Base-by-base conservation (phyloP, 768 basidiomycete genomes). In the Udeniomyces megalosporus region DNA sequence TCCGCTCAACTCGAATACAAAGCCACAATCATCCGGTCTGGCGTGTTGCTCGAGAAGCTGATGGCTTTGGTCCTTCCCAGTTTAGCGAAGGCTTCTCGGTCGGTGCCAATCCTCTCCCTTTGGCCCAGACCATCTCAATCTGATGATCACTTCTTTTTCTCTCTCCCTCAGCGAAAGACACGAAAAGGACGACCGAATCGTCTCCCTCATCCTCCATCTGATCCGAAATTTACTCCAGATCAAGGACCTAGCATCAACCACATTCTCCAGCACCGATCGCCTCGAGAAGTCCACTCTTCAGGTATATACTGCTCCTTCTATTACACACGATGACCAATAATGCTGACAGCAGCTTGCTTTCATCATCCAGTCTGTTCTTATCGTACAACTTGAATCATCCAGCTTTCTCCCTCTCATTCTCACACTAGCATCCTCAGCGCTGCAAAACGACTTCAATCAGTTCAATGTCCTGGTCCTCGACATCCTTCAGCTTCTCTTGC, bases 171-270 rank as follows among this genome's bases (percentile, higher is more conserved):
- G 75, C 24, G 84, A 92, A 67, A 78, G 91, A 7, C 78, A 77
- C 44, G 82, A 86, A 60, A 80, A 84, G 48, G 95, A 97, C 71
- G 78, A 82, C 31, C 87, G 93, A 71, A 78, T 96, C 66, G 82
- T 96, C 70, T 87, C 84, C 58, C 80, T 99, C 59, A 78, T 93
- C 14, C 77, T 99, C 14, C 85, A 95, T 71, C 80, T 93, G 66
- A 78, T 95, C 57, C 83, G 95, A 61, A 99, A 99, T 71, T 81
- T 97, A n/a, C 81, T 85, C 0, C 89, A 92, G 71, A 91, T 97
- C 77, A 84, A 84, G 68, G 93, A 97, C 75, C 80, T 82, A 2
- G 83, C 85, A 0, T 74, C 81, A 45, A 84, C 87, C 66, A 81
- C 80, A 53, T 78, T 82, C 65, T 75, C 80, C 26, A 88, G 84